Evolutionary conservation across 805 yeast species (phyloP).

Genomic region (Ogataea nitratoaversa): DNA sequence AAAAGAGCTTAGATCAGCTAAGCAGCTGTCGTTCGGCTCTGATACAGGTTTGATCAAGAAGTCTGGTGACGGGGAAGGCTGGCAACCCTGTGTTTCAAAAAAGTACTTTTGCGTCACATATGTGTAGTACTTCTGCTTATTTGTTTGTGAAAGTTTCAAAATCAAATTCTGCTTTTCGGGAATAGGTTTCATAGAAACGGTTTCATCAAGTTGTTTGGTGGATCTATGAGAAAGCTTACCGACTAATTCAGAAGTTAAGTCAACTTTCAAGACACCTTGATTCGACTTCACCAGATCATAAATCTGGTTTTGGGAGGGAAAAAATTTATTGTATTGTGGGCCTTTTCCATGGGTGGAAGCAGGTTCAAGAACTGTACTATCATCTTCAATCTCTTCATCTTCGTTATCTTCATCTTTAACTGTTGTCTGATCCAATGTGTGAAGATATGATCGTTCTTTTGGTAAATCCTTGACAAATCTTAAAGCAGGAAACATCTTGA

Average conservation of each 20-base stretch:
- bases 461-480: constrained; percentile 24
- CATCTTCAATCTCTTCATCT: constrained; percentile 25
- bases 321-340: constrained; percentile 47
- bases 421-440: constrained; percentile 11
- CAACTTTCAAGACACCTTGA: constrained; percentile 58
- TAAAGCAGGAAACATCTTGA: constrained; percentile 21
- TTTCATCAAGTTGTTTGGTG: background rate
- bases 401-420: constrained; percentile 22
- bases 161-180: background rate
- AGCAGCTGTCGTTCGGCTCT: constrained; percentile 3
- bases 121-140: constrained; percentile 68
- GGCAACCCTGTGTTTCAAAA: constrained; percentile 27
- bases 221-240: constrained; percentile 35
- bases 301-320: constrained; percentile 64
- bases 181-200: background rate
- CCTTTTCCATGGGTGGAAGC: background rate
- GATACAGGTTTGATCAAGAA: background rate
- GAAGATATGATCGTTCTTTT: constrained; percentile 2
- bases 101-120: constrained; percentile 48
- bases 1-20: constrained; percentile 15
- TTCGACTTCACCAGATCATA: constrained; percentile 40
- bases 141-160: constrained; percentile 34
- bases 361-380: constrained; percentile 27
- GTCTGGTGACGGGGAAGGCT: background rate
- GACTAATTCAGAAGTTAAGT: constrained; percentile 50